These are phyloP conservation scores for Choanephora cucurbitarum DNA, from an alignment of 371 early-diverging fungal species.

Conservation along the genomic window DNA sequence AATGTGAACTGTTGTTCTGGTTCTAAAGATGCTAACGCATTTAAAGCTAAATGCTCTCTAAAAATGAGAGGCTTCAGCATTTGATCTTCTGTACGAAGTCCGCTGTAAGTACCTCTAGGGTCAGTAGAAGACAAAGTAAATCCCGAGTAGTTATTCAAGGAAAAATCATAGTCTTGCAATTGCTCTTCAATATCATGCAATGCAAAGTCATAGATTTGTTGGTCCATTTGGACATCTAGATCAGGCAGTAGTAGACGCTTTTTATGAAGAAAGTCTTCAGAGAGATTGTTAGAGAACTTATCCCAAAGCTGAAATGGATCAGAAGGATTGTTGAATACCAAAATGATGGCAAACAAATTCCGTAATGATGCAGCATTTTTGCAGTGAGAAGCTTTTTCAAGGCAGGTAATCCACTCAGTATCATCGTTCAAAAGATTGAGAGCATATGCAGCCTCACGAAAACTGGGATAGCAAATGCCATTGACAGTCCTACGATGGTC, in stretches of 20 bases:
- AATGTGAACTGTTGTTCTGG: neutral
- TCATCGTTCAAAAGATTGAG: conserved; percentile 16
- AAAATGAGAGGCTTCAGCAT: neutral
- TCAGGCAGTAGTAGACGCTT: neutral
- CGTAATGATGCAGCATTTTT: conserved; percentile 11
- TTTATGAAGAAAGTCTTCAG: conserved; percentile 6
- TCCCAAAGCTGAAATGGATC: conserved; percentile 9
- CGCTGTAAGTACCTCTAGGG: neutral
- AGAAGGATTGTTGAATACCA: neutral
- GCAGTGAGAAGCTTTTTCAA: conserved; percentile 15
- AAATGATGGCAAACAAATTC: conserved; percentile 21
- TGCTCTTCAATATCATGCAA: neutral
- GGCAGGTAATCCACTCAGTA: conserved; percentile 15
- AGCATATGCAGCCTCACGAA: conserved; percentile 10
- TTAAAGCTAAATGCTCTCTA: neutral
- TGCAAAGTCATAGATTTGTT: neutral
- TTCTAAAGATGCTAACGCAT: neutral
- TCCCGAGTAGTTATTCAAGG: neutral
- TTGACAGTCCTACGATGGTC: conserved; percentile 13
- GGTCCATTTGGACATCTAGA: neutral
- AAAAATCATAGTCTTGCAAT: neutral
- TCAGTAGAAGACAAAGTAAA: conserved; percentile 1
- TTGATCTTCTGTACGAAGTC: neutral
- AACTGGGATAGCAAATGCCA: conserved; percentile 4
- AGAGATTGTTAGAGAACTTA: neutral